Percentiles rank a stretch among this genome's conserved stretches.
Evolutionary conservation across 768 basidiomycete species (phyloP).

Genomic region (Macrolepiota fuliginosa): DNA sequence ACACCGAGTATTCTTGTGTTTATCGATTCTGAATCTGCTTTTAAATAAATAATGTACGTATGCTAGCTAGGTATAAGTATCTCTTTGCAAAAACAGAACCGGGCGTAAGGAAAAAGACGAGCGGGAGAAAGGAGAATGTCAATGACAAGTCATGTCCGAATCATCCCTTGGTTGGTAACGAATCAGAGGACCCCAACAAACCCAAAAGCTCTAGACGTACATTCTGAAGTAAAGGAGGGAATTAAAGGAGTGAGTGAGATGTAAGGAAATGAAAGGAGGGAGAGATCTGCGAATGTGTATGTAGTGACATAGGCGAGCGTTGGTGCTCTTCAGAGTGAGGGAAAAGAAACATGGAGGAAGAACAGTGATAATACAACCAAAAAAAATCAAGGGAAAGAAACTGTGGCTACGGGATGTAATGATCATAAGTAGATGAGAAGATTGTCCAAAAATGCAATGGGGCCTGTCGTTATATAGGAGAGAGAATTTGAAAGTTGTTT

Average conservation of each 20-base stretch:
- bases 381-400: slow-evolving; percentile 2
- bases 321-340: slow-evolving; percentile 13
- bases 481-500: not conserved
- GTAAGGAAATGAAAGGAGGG: slow-evolving; percentile 3
- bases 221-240: not conserved
- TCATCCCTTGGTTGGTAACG: not conserved
- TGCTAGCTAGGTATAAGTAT: slow-evolving; percentile 21
- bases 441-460: slow-evolving; percentile 10
- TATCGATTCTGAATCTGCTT: not conserved
- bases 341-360: slow-evolving; percentile 10
- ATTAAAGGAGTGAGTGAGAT: not conserved
- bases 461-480: not conserved
- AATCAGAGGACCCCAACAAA: not conserved
- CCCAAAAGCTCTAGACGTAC: slow-evolving; percentile 2
- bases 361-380: slow-evolving; percentile 4
- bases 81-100: slow-evolving; percentile 9
- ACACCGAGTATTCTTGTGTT: not conserved
- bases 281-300: slow-evolving; percentile 4
- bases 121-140: slow-evolving; percentile 2
- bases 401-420: slow-evolving; percentile 3
- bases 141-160: not conserved
- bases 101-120: not conserved
- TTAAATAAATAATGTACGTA: slow-evolving; percentile 17
- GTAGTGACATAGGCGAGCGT: slow-evolving; percentile 2
- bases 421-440: slow-evolving; percentile 5